A percentile compares a stretch with the other conserved stretches of the same genome.
These are phyloP conservation scores for Lentinula detonsa DNA, from an alignment of 768 basidiomycete species.

Conservation along the genomic window DNA sequence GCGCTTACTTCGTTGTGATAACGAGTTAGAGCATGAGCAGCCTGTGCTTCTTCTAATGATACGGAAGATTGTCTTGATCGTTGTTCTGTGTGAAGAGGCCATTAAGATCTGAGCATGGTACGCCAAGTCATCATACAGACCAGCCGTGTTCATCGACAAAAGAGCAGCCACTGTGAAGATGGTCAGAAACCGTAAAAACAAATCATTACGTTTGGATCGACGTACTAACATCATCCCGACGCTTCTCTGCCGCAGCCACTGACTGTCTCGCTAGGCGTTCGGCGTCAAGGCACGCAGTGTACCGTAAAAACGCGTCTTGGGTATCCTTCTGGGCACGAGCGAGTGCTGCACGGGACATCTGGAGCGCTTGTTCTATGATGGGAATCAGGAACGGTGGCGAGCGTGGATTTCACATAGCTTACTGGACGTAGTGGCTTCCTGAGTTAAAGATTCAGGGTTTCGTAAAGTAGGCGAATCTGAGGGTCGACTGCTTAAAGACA, in stretches of 20 bases:
- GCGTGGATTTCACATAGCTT: conserved; percentile 17
- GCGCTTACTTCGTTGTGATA: conserved; percentile 37
- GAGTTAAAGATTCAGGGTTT: conserved; percentile 45
- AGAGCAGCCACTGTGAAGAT: conserved; percentile 36
- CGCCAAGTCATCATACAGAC: conserved; percentile 9
- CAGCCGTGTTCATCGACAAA: conserved; percentile 39
- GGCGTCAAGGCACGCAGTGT: conserved; percentile 62
- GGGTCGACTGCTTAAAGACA: conserved; percentile 26
- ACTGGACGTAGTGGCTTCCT: conserved; percentile 60
- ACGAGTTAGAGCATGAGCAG: conserved; percentile 26
- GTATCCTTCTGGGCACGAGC: conserved; percentile 64
- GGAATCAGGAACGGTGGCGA: conserved; percentile 9
- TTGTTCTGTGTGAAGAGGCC: conserved; percentile 20
- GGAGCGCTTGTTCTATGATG: conserved; percentile 50
- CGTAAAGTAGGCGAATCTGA: conserved; percentile 47
- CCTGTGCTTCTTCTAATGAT: conserved; percentile 41
- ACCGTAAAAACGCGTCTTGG: conserved; percentile 64
- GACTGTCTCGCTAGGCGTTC: conserved; percentile 64
- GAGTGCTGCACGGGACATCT: conserved; percentile 54
- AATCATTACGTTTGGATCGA: conserved; percentile 7
- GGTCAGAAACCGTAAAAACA: conserved; percentile 12
- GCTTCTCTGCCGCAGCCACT: conserved; percentile 58
- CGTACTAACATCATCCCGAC: conserved; percentile 61
- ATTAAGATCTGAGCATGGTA: conserved; percentile 9
- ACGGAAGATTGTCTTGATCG: conserved; percentile 49